Percentiles rank a stretch among this genome's conserved stretches.
These are phyloP conservation scores for Apophysomyces trapeziformis DNA, from an alignment of 371 early-diverging fungal genomes.

Conservation along the genomic window DNA sequence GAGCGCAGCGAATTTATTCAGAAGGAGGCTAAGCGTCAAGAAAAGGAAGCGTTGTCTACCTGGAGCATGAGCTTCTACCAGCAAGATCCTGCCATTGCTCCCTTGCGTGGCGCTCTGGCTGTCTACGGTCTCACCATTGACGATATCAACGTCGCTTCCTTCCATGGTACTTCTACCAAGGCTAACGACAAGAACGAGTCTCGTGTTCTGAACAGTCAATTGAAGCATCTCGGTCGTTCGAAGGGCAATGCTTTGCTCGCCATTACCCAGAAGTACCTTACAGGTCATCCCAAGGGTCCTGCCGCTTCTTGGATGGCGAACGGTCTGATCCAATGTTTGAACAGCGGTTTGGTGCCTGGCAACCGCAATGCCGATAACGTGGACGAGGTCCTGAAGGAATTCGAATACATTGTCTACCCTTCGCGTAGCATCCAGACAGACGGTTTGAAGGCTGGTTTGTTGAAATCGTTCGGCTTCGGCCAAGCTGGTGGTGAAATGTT, in stretches of 20 bases:
- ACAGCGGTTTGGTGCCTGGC: conserved; percentile 91
- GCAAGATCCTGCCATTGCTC: conserved; percentile 84
- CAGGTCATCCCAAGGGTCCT: conserved; percentile 97
- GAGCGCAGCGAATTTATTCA: conserved; percentile 85
- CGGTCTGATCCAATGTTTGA: conserved; percentile 87
- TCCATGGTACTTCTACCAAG: conserved; percentile 97
- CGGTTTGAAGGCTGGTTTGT: conserved; percentile 92
- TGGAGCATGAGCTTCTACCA: conserved; percentile 92
- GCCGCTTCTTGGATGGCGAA: conserved; percentile 99
- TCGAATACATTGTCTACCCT: conserved; percentile 86
- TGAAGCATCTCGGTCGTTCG: conserved; percentile 89
- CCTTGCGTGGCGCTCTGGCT: conserved; percentile 92
- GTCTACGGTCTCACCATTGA: conserved; percentile 90
- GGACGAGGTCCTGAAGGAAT: conserved; percentile 79
- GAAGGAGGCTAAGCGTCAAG: conserved; percentile 84
- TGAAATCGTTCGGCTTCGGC: conserved; percentile 97
- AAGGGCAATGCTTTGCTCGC: conserved; percentile 84
- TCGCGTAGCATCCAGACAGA: conserved; percentile 89
- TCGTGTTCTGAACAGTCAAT: conserved; percentile 85
- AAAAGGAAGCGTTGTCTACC: conserved; percentile 79
- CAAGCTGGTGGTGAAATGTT: conserved; percentile 96
- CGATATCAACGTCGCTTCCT: conserved; percentile 95
- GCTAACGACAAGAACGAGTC: conserved; percentile 98
- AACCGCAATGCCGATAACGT: conserved; percentile 97
- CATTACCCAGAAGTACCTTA: conserved; percentile 94